Evolutionary conservation across 2,329 filamentous ascomycete genomes (phyloP).

Genomic region (Trichoderma cornu-damae): DNA sequence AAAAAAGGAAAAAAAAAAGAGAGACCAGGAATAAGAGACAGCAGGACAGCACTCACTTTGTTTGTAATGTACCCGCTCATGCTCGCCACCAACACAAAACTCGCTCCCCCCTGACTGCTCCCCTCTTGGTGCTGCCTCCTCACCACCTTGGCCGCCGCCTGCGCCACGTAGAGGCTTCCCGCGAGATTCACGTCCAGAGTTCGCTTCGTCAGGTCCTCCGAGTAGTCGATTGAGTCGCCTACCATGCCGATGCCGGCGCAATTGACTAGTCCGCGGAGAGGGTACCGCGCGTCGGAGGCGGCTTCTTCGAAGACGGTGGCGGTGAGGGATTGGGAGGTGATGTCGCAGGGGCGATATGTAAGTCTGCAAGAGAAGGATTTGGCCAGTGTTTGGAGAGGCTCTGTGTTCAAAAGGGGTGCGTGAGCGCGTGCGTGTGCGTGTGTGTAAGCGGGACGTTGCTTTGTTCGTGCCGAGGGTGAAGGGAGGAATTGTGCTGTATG

Average conservation of each 20-base stretch:
- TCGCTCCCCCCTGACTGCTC: conserved; percentile 30
- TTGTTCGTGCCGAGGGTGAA: not conserved
- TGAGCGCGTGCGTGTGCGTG: too few relatives aligned
- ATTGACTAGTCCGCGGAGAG: conserved; percentile 30
- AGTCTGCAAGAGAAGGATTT: conserved; percentile 1
- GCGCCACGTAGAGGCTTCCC: conserved; percentile 44
- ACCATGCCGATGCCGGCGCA: conserved; percentile 32
- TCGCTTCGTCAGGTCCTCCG: conserved; percentile 23
- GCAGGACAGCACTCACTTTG: conserved; percentile 36
- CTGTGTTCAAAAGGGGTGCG: not conserved
- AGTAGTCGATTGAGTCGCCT: conserved; percentile 27
- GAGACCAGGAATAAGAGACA: too few relatives aligned
- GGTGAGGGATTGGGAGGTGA: not conserved
- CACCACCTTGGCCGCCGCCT: conserved; percentile 44
- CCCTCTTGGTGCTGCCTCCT: conserved; percentile 28
- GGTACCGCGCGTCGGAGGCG: conserved; percentile 21
- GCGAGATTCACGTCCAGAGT: conserved; percentile 42
- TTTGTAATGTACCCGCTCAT: conserved; percentile 44
- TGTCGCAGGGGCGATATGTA: conserved; percentile 8
- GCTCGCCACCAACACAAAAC: conserved; percentile 45
- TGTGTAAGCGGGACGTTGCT: too few relatives aligned
- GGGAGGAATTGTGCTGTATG: too few relatives aligned
- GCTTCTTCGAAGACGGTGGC: not conserved
- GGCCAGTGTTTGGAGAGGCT: conserved; percentile 6
- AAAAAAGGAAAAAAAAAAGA: not conserved